phyloP scores from a whole-genome alignment of 1,284 basidiomycete genomes.

The Somion occarium region DNA sequence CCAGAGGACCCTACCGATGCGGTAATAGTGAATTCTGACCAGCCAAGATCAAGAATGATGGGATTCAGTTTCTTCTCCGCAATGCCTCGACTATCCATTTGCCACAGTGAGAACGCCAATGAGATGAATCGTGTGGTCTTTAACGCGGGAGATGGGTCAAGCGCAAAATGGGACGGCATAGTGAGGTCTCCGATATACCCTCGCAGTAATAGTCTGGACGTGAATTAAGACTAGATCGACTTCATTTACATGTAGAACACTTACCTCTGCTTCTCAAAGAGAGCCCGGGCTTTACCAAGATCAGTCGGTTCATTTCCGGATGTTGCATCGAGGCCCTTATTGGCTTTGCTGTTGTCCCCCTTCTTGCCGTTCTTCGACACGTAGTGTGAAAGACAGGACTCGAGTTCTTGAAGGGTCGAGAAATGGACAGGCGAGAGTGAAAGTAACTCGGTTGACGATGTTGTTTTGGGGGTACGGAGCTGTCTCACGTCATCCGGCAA shows the following conservation, averaged over 20 bases:
- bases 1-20: conserved; percentile 13
- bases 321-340: conserved; percentile 18
- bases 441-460: conserved; percentile 14
- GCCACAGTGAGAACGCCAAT: conserved; percentile 29
- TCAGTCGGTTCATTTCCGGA: conserved; percentile 9
- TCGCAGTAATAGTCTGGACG: too few relatives aligned
- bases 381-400: conserved; percentile 21
- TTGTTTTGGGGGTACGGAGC: neutral
- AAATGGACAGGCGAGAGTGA: conserved; percentile 33
- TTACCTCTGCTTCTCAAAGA: conserved; percentile 32
- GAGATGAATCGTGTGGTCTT: conserved; percentile 20
- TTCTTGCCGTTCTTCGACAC: conserved; percentile 19
- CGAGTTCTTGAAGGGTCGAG: conserved; percentile 16
- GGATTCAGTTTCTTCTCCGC: conserved; percentile 21
- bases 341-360: conserved; percentile 26
- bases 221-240: too few relatives aligned
- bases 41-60: conserved; percentile 29
- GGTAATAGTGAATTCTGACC: conserved; percentile 23
- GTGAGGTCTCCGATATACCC: too few relatives aligned
- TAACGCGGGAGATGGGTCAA: conserved; percentile 18
- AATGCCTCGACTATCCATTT: conserved; percentile 16
- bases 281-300: conserved; percentile 19
- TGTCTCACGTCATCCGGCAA: neutral
- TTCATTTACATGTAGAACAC: neutral
- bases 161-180: too few relatives aligned